Base-by-base conservation (phyloP, 257 asterid genomes). In the Solanum acaule region DNA sequence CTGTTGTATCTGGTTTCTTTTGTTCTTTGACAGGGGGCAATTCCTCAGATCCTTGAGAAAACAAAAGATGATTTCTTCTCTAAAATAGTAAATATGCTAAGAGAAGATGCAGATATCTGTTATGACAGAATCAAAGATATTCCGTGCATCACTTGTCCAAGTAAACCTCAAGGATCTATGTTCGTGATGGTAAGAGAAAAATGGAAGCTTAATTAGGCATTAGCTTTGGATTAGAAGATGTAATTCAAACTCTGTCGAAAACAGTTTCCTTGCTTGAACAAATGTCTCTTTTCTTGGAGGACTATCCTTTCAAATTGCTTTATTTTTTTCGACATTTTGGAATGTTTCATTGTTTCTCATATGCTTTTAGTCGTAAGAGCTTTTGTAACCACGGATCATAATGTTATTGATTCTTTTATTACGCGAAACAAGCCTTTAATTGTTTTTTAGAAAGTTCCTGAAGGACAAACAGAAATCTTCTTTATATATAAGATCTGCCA, bases 101-200 rank as follows among this genome's bases (percentile, higher is more conserved):
- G 87, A 90, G 94, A 93, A 91, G 87, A 90, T 71, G 96, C 98
- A 37, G 92, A 91, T 9, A 78, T 86, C 71, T 91, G 93, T 89
- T 94, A 90, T 76, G 89, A 91, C 27, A 90, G 85, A 89, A 73
- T 87, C n/a, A 85, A 92, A 86, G 96, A 95, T 88, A 94, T 95
- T 86, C 95, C 94, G 20, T 90, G 93, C 93, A 59, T 95, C 87
- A 91, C 93, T 75, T 95, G 98, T 87, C 98, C 96, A 10, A 90
- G 92, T 94, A 96, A 94, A 91, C 99, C 99, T 2, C 91, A 95
- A 91, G 99, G 98, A 87, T 94, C 97, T 67, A 93, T 96, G 99
- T 94, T 93, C 82, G 94, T 88, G 42, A 94, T 96, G 98, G 98
- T 95, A 92, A 92, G 87, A 44, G 34, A 49, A 61, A 71, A 40